These are phyloP conservation scores for Diaporthe sp. DNA, from an alignment of 2,329 filamentous ascomycete genomes.

Conservation along the genomic window DNA sequence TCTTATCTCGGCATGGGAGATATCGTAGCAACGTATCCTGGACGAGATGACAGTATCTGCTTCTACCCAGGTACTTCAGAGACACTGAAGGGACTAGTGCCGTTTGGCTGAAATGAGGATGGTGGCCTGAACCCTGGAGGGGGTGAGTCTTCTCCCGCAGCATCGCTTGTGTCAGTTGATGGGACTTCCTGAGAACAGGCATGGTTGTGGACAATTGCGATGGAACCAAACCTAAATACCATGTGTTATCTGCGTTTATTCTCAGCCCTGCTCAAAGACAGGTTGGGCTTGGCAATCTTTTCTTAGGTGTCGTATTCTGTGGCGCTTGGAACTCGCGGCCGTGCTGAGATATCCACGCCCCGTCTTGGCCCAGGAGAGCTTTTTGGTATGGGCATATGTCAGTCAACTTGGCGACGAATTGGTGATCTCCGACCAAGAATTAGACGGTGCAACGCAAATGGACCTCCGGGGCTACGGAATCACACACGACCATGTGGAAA, in stretches of 20 bases:
- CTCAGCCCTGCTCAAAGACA: not conserved
- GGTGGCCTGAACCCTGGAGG: not conserved
- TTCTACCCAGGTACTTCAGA: not conserved
- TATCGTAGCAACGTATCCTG: not conserved
- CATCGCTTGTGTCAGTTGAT: not conserved
- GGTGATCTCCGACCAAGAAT: constrained; percentile 3
- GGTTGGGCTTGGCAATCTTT: not conserved
- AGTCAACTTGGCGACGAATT: not conserved
- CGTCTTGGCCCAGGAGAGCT: not conserved
- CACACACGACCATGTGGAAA: not conserved
- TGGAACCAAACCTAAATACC: not conserved
- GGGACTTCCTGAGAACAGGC: not conserved
- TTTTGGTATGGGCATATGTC: not conserved
- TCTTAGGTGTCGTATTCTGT: not conserved
- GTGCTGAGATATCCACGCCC: not conserved
- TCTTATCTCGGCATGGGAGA: not conserved
- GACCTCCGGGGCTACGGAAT: not conserved
- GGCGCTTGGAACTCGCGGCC: no score
- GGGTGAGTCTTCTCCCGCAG: no score
- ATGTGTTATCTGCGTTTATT: not conserved
- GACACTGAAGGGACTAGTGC: not conserved
- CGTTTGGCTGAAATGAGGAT: not conserved
- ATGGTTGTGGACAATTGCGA: not conserved
- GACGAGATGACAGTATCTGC: not conserved
- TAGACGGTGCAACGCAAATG: not conserved